These are phyloP conservation scores for Phytophthora chlamydospora DNA, from an alignment of 352 stramenopile genomes.

Conservation along the genomic window DNA sequence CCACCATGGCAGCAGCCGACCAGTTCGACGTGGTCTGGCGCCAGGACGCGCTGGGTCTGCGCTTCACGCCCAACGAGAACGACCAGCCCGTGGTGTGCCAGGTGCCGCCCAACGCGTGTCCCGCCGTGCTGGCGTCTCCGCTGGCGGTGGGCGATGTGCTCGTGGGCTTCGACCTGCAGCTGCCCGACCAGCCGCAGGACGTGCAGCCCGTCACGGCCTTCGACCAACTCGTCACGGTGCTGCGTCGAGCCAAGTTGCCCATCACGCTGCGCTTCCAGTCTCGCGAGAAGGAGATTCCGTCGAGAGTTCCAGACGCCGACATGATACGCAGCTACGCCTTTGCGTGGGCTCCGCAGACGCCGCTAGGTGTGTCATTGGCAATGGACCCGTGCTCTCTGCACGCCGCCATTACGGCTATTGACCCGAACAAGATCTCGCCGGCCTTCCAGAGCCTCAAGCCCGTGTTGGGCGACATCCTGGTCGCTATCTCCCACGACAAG, in stretches of 20 bases:
- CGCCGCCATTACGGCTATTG: slow-evolving; percentile 69
- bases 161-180: slow-evolving; percentile 56
- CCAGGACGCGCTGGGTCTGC: slow-evolving; percentile 56
- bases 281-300: slow-evolving; percentile 50
- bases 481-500: slow-evolving; percentile 49
- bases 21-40: slow-evolving; percentile 71
- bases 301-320: slow-evolving; percentile 44
- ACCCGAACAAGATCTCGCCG: slow-evolving; percentile 61
- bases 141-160: slow-evolving; percentile 71
- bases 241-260: slow-evolving; percentile 56
- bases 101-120: slow-evolving; percentile 51
- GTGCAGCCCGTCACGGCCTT: slow-evolving; percentile 51
- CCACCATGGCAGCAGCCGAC: slow-evolving; percentile 4
- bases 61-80: slow-evolving; percentile 77
- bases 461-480: slow-evolving; percentile 67
- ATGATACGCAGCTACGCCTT: slow-evolving; percentile 59
- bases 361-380: slow-evolving; percentile 73
- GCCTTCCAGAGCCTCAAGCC: slow-evolving; percentile 60
- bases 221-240: slow-evolving; percentile 56
- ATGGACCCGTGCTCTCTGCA: slow-evolving; percentile 83
- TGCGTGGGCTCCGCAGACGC: slow-evolving; percentile 49
- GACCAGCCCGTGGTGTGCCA: slow-evolving; percentile 77
- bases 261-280: slow-evolving; percentile 74
- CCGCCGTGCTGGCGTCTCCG: slow-evolving; percentile 54
- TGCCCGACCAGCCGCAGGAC: slow-evolving; percentile 21